Evolutionary conservation across 768 basidiomycete species (phyloP).

Genomic region (Porpolomopsis calyptriformis): DNA sequence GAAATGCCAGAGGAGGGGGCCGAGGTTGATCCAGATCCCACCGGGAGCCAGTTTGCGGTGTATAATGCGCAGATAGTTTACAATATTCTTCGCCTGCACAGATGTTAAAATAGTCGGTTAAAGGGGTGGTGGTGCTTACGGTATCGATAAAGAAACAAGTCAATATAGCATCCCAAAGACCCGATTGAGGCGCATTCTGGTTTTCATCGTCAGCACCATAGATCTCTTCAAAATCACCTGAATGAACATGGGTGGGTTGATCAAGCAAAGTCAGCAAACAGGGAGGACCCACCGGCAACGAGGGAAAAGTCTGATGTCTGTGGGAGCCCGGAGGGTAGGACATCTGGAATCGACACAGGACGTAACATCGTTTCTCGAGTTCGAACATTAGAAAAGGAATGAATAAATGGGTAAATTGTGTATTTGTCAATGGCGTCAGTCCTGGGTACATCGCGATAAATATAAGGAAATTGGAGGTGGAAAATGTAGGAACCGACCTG

Average conservation of each 20-base stretch:
- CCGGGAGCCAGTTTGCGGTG: conserved; percentile 73
- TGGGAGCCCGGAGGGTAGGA: conserved; percentile 65
- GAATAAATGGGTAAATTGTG: conserved; percentile 81
- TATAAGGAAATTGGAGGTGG: background rate
- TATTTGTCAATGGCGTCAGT: conserved; percentile 59
- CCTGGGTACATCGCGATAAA: conserved; percentile 21
- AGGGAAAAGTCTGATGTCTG: conserved; percentile 62
- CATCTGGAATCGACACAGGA: conserved; percentile 69
- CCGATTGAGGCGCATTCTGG: conserved; percentile 51
- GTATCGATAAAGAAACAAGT: conserved; percentile 99
- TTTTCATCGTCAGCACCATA: conserved; percentile 54
- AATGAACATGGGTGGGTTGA: conserved; percentile 5
- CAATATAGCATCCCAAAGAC: conserved; percentile 79
- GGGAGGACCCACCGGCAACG: conserved; percentile 56
- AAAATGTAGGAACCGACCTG: conserved; percentile 37
- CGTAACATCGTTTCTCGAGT: conserved; percentile 52
- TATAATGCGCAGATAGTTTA: conserved; percentile 83
- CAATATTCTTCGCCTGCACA: conserved; percentile 78
- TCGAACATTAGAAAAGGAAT: conserved; percentile 80
- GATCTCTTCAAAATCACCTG: conserved; percentile 88
- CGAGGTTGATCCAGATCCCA: conserved; percentile 89
- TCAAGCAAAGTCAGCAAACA: background rate
- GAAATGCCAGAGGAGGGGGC: conserved; percentile 94
- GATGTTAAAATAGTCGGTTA: background rate
- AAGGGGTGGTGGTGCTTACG: conserved; percentile 25